Percentiles rank a stretch among this genome's conserved stretches.
Evolutionary conservation across 78 protist species (phyloP).

Genomic region (Speleostelium caveatum): DNA sequence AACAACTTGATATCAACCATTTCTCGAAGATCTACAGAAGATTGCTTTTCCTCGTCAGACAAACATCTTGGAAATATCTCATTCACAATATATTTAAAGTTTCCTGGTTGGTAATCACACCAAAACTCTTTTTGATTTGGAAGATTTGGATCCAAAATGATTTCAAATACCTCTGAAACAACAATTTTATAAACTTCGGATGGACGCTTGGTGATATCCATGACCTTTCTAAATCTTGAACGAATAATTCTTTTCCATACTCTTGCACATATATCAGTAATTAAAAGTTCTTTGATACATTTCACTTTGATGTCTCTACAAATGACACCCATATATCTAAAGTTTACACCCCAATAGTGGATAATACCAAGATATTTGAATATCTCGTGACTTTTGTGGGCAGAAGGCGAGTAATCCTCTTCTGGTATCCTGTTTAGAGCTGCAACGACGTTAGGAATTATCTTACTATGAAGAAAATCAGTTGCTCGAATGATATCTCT

Average conservation of each 20-base stretch:
- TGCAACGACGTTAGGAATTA: neutral
- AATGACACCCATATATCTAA: slow-evolving; percentile 1
- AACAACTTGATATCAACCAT: slow-evolving; percentile 6
- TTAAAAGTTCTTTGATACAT: neutral
- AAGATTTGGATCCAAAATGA: neutral
- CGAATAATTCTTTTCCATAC: slow-evolving; percentile 3
- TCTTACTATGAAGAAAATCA: neutral
- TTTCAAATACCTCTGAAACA: neutral
- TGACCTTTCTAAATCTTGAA: neutral
- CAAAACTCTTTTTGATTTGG: neutral
- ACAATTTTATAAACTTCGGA: neutral
- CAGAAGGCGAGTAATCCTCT: neutral
- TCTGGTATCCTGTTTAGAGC: neutral
- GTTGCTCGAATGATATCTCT: neutral
- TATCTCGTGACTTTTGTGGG: neutral
- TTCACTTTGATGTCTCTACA: neutral
- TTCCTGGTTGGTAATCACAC: neutral
- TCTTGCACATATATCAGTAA: slow-evolving; percentile 14
- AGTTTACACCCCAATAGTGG: neutral
- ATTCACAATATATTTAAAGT: neutral
- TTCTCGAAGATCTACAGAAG: slow-evolving; percentile 1
- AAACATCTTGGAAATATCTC: neutral
- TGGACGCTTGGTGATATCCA: slow-evolving; percentile 8
- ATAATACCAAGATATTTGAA: neutral
- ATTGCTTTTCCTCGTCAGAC: neutral